Evolutionary conservation across 2,329 filamentous ascomycete genomes (phyloP).

Genomic region (Metarhizium robertsii): DNA sequence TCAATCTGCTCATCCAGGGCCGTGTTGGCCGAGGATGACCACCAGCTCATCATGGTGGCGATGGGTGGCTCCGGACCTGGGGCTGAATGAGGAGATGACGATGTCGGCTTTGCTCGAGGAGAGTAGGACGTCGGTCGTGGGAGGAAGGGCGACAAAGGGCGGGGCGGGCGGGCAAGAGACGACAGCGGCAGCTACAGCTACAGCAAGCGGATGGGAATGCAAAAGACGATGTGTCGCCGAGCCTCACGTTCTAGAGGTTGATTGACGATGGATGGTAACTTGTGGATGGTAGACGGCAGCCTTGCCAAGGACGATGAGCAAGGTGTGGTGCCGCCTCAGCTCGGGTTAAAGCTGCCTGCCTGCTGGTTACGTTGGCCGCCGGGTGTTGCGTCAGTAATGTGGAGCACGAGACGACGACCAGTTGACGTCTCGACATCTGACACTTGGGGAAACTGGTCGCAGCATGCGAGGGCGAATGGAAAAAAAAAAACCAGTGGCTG

Average conservation of each 20-base stretch:
- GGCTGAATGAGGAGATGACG: background rate
- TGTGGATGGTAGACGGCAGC: background rate
- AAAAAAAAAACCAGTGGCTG: too few relatives aligned
- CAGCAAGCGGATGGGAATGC: background rate
- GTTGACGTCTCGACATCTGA: too few relatives aligned
- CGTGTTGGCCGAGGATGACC: constrained; percentile 85
- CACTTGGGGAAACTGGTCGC: too few relatives aligned
- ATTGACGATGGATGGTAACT: background rate
- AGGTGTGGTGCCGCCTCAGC: background rate
- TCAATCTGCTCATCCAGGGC: constrained; percentile 97
- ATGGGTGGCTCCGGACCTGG: background rate
- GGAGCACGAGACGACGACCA: background rate
- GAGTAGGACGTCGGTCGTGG: background rate
- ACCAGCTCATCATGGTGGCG: constrained; percentile 72
- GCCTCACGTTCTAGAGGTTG: background rate
- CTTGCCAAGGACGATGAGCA: background rate
- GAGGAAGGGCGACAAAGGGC: background rate
- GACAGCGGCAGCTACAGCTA: background rate
- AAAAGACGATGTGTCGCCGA: background rate
- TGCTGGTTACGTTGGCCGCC: background rate
- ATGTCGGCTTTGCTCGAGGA: background rate
- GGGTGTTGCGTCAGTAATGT: background rate
- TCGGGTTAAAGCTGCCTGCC: background rate
- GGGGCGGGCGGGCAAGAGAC: background rate
- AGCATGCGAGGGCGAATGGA: too few relatives aligned